Percentiles rank a stretch among this genome's conserved stretches.
Conservation (phyloP, 768 basidiomycete species). For the Rhizopogon vulgaris region DNA sequence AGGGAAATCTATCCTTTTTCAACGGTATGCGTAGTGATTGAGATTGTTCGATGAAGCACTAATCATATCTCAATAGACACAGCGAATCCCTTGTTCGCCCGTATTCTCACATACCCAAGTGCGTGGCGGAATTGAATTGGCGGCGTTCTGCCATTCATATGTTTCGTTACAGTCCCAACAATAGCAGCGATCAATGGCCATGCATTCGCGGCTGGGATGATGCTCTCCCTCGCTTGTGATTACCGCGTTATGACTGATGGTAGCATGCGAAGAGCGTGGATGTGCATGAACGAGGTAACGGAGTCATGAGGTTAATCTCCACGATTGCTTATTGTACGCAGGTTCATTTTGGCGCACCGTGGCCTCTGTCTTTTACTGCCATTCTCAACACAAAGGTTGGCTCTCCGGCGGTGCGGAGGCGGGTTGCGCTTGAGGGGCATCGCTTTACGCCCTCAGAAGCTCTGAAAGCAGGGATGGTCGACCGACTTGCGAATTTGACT, state of each 20-base stretch:
- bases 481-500: slow-evolving; percentile 40
- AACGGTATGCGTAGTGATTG: slow-evolving; percentile 35
- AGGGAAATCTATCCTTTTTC: slow-evolving; percentile 57
- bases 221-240: slow-evolving; percentile 77
- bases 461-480: slow-evolving; percentile 58
- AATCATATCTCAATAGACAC: slow-evolving; percentile 38
- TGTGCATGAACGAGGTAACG: slow-evolving; percentile 87
- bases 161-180: slow-evolving; percentile 52
- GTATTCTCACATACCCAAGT: slow-evolving; percentile 77
- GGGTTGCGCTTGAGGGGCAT: slow-evolving; percentile 75
- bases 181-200: slow-evolving; percentile 81
- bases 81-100: slow-evolving; percentile 65
- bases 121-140: slow-evolving; percentile 16
- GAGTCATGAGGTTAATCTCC: background rate
- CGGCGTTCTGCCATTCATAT: background rate
- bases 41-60: background rate
- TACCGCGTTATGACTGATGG: slow-evolving; percentile 88
- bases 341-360: slow-evolving; percentile 79
- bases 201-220: slow-evolving; percentile 79
- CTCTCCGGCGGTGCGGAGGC: slow-evolving; percentile 51
- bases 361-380: slow-evolving; percentile 67
- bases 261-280: slow-evolving; percentile 69
- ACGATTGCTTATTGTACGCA: slow-evolving; percentile 17
- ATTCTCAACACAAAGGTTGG: slow-evolving; percentile 62
- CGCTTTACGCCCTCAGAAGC: slow-evolving; percentile 74